Conservation (phyloP, 352 stramenopile species). For the Globisporangium spiculum region DNA sequence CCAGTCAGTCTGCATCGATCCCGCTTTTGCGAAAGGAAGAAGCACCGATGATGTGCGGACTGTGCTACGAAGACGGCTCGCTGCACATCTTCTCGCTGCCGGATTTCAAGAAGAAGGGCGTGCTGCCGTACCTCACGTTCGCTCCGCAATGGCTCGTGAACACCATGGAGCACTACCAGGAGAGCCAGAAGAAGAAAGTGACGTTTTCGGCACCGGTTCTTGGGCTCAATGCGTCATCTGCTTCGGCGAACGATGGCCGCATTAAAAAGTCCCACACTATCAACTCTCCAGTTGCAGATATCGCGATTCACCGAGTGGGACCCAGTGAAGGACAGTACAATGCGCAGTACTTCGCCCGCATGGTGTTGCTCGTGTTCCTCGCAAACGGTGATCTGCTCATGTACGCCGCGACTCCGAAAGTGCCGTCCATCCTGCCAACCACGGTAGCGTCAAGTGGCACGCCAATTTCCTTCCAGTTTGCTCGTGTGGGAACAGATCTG, state of each 20-base stretch:
- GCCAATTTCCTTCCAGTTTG: conserved; percentile 54
- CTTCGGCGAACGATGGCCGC: conserved; percentile 65
- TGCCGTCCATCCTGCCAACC: conserved; percentile 22
- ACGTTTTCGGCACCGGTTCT: conserved; percentile 55
- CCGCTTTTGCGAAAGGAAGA: conserved; percentile 46
- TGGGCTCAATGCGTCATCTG: conserved; percentile 67
- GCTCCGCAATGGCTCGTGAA: conserved; percentile 76
- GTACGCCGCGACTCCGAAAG: conserved; percentile 63
- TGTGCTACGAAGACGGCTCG: conserved; percentile 81
- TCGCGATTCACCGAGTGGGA: conserved; percentile 76
- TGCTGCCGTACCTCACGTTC: conserved; percentile 84
- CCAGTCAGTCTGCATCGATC: conserved; percentile 31
- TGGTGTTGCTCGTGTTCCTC: conserved; percentile 84
- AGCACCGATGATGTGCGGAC: conserved; percentile 77
- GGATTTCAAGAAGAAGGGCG: conserved; percentile 76
- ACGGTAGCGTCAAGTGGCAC: conserved; percentile 13
- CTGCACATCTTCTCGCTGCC: conserved; percentile 81
- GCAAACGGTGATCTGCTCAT: conserved; percentile 83
- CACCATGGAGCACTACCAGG: conserved; percentile 62
- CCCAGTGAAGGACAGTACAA: conserved; percentile 73
- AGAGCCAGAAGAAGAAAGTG: conserved; percentile 53
- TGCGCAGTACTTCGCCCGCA: conserved; percentile 65
- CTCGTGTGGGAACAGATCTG: conserved; percentile 59
- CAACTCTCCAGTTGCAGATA: conserved; percentile 81
- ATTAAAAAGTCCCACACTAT: conserved; percentile 82